Conservation (phyloP, 768 basidiomycete species). For the Kwoniella europaea region DNA sequence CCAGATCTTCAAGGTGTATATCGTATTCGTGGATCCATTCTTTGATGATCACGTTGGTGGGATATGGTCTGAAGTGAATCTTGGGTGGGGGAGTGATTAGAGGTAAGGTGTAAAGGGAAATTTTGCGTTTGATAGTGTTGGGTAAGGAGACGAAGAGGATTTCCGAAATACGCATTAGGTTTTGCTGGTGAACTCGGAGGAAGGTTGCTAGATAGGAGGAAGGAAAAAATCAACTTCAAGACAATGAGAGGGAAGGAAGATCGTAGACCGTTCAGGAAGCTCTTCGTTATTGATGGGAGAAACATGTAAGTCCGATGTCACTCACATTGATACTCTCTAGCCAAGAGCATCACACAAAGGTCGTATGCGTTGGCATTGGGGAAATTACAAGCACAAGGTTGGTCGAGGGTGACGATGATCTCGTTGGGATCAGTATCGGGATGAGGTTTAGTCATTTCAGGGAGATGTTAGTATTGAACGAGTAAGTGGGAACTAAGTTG, state of each 20-base stretch:
- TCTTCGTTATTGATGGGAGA: too few relatives aligned
- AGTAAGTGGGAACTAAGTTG: neutral
- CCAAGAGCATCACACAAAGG: slow-evolving; percentile 1
- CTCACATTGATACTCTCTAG: slow-evolving; percentile 5
- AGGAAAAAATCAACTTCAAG: neutral
- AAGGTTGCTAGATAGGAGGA: neutral
- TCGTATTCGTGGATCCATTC: slow-evolving; percentile 14
- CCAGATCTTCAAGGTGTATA: neutral
- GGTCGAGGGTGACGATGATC: neutral
- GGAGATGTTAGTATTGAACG: neutral
- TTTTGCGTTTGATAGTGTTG: neutral
- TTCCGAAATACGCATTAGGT: neutral
- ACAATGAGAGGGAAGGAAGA: neutral
- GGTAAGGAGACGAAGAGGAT: neutral
- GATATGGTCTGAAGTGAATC: neutral
- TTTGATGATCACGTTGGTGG: neutral
- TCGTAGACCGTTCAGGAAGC: neutral
- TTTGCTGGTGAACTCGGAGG: neutral
- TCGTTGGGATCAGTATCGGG: neutral
- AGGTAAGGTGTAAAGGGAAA: slow-evolving; percentile 3
- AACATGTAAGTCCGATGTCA: neutral
- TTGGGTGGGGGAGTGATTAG: neutral
- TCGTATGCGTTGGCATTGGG: neutral
- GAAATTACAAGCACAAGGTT: slow-evolving; percentile 3
- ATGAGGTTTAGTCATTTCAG: neutral